Evolutionary conservation across 352 stramenopile genomes (phyloP).

Genomic region (Phytopythium boreale): DNA sequence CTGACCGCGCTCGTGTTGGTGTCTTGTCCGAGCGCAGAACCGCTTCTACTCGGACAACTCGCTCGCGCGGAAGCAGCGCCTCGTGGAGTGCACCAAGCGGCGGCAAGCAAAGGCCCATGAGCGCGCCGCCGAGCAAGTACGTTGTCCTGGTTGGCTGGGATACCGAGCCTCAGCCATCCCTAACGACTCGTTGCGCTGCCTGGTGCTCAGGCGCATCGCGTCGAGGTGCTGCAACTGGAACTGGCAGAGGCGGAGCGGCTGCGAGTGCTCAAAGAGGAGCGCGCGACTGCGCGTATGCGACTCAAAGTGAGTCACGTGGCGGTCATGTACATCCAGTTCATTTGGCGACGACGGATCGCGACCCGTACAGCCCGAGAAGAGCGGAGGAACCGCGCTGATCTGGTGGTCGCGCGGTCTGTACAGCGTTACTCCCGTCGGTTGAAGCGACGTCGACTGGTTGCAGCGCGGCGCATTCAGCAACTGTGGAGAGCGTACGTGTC

Average conservation of each 20-base stretch:
- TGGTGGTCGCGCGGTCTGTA: conserved; percentile 34
- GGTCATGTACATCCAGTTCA: conserved; percentile 65
- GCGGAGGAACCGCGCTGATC: conserved; percentile 18
- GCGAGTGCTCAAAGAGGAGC: conserved; percentile 34
- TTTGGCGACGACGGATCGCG: conserved; percentile 37
- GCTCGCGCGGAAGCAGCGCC: conserved; percentile 44
- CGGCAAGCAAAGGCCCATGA: conserved; percentile 47
- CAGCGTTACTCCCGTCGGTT: conserved; percentile 13
- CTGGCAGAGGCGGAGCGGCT: conserved; percentile 41
- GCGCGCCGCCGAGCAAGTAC: conserved; percentile 52
- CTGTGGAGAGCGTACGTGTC: conserved; percentile 16
- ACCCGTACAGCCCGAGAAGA: conserved; percentile 9
- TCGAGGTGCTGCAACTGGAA: conserved; percentile 44
- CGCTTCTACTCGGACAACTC: conserved; percentile 77
- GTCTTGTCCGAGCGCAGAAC: conserved; percentile 28
- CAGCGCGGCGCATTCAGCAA: conserved; percentile 35
- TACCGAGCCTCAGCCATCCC: background rate
- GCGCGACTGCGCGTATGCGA: conserved; percentile 50
- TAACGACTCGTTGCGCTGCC: background rate
- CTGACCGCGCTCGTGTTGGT: background rate
- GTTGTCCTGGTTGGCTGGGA: background rate
- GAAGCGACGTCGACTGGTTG: conserved; percentile 13
- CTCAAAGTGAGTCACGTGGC: conserved; percentile 62
- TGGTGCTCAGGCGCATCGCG: conserved; percentile 29
- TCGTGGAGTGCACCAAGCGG: conserved; percentile 56